Base-by-base conservation (phyloP, 2,329 filamentous ascomycete species). In the Neofusicoccum kwambonambiense region DNA sequence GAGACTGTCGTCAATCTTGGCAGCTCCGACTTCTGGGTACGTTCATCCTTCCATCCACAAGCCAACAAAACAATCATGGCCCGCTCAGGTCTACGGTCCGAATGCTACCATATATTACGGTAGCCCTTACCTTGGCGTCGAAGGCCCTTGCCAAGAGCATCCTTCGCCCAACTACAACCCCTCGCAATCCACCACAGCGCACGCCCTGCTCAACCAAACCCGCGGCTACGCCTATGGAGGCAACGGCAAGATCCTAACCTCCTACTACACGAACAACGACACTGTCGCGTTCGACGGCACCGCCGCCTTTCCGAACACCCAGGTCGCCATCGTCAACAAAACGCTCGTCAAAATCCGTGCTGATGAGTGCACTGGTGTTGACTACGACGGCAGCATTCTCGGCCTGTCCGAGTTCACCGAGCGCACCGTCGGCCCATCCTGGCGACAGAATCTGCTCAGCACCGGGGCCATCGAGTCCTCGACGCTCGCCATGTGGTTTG, bases 401-500 rank as follows among this genome's bases (percentile, higher is more conserved):
- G 75, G 75, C 22, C 65, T 71, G 4, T 65, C 74, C 12, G 69
- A 71, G 2, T 72, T 68, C 62, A 67, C 69, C 35, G 68, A 66
- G 49, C 17, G 56, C 35, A 72, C 68, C 1, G 63, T 67, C 2
- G 72, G 73, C 3, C 74, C 76, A 0, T 69, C 69, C 4, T 68
- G 77, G 52, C 71, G 76, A n/a, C 71, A 75, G 56, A 70, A 75
- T 49, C 71, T 77, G 2, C 19, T 22, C 19, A 22, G 19, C 19
- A 70, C 72, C 7, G 74, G 73, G 1, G 51, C 63, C 19, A 72
- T 76, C 42, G 22, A 4, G 11, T 68, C 66, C 7, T 70, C 70
- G 27, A 66, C 71, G 17, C 73, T 76, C 5, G 70, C 74, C 68
- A 72, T 77, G 69, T 78, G 75, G 75, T 76, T 77, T 65, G 73